A percentile compares a stretch with the other conserved stretches of the same genome.
phyloP scores from a whole-genome alignment of 768 basidiomycete genomes.

The Auriculariales sp. region DNA sequence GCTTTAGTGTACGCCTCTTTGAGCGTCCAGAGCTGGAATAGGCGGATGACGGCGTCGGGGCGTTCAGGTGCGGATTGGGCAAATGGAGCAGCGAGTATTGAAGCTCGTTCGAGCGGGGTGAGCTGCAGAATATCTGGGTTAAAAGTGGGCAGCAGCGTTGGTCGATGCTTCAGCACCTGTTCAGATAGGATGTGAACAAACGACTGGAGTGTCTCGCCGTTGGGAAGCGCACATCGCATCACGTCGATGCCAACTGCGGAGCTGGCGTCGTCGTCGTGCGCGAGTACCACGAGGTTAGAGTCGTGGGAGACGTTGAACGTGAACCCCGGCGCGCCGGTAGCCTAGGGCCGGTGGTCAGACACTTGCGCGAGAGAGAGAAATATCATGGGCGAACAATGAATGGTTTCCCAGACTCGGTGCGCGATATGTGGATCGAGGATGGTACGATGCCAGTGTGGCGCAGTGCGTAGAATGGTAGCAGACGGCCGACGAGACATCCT shows the following conservation, averaged over 20 bases:
- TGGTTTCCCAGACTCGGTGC: conserved; percentile 58
- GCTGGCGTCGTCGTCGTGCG: conserved; percentile 11
- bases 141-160: conserved; percentile 3
- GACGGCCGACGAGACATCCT: conserved; percentile 70
- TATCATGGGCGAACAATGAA: conserved; percentile 40
- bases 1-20: conserved; percentile 91
- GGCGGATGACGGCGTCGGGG: conserved; percentile 40
- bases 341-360: conserved; percentile 4
- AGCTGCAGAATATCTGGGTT: conserved; percentile 17
- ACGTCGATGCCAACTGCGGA: conserved; percentile 53
- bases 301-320: conserved; percentile 79
- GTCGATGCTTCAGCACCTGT: conserved; percentile 30
- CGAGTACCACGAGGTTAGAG: conserved; percentile 56
- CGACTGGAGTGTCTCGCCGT: conserved; percentile 36
- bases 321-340: conserved; percentile 22
- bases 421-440: conserved; percentile 33
- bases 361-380: not conserved
- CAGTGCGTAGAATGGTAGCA: conserved; percentile 53
- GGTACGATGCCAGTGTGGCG: conserved; percentile 38
- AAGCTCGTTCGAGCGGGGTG: conserved; percentile 25
- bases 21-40: conserved; percentile 80
- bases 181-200: conserved; percentile 53
- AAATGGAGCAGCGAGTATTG: not conserved
- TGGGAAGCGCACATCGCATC: conserved; percentile 60
- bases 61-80: no score